Evolutionary conservation across 768 basidiomycete species (phyloP).

Genomic region (Termitomyces sp.): DNA sequence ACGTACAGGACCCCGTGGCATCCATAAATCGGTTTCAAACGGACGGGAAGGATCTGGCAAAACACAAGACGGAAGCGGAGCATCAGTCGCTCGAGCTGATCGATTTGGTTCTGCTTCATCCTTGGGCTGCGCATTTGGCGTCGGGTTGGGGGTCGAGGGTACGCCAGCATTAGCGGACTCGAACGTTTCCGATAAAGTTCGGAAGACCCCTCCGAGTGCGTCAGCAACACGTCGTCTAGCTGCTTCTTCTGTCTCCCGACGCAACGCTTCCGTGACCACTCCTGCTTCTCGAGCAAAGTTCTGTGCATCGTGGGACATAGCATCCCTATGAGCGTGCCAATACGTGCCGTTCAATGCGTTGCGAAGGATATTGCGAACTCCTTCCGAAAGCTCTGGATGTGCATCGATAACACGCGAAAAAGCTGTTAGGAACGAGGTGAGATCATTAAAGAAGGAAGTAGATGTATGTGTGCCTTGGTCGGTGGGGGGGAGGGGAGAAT

Average conservation of each 20-base stretch:
- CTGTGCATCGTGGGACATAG: conserved; percentile 52
- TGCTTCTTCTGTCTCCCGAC: conserved; percentile 52
- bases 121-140: not conserved
- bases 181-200: conserved; percentile 36
- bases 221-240: conserved; percentile 60
- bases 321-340: conserved; percentile 59
- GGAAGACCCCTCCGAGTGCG: conserved; percentile 53
- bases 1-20: not conserved
- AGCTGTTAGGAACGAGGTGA: conserved; percentile 54
- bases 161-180: not conserved
- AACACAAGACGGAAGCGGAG: not conserved
- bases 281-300: conserved; percentile 43
- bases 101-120: not conserved
- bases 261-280: conserved; percentile 36
- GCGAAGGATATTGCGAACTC: conserved; percentile 54
- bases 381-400: conserved; percentile 70
- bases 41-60: not conserved
- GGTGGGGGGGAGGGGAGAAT: conserved; percentile 48
- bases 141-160: not conserved
- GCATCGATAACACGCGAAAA: conserved; percentile 49
- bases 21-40: conserved; percentile 1
- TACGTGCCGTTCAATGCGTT: conserved; percentile 64
- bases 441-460: conserved; percentile 54
- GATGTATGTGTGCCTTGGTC: conserved; percentile 17
- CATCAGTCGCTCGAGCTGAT: not conserved